Evolutionary conservation across 805 yeast genomes (phyloP).

Genomic region (Hanseniaspora thailandica): DNA sequence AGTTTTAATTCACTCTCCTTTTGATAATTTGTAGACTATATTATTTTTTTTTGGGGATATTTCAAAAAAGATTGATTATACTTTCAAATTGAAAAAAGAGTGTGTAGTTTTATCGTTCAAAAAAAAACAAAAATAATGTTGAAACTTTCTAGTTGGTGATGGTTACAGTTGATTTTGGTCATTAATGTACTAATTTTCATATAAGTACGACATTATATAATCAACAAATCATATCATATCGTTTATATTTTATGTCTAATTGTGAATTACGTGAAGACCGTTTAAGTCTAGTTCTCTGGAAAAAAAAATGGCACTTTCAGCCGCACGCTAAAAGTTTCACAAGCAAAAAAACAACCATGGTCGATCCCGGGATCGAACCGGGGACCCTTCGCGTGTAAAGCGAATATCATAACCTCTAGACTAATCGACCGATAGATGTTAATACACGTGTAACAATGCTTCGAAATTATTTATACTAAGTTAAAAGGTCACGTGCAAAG

Average conservation of each 20-base stretch:
- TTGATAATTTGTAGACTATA: too few species aligned
- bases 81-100: background rate
- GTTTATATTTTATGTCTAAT: constrained; percentile 6
- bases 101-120: background rate
- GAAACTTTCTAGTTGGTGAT: background rate
- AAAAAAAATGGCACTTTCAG: background rate
- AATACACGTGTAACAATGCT: background rate
- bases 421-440: constrained; percentile 26
- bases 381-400: constrained; percentile 32
- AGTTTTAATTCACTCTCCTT: too few species aligned
- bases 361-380: constrained; percentile 32
- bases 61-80: too few species aligned
- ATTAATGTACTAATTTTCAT: too few species aligned
- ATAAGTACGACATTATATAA: background rate
- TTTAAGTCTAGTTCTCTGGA: background rate
- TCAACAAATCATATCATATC: background rate
- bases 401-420: constrained; percentile 31
- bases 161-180: too few species aligned
- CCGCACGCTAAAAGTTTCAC: background rate
- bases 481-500: background rate
- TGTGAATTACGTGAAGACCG: background rate
- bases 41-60: too few species aligned
- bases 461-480: too few species aligned
- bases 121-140: background rate
- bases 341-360: constrained; percentile 16